phyloP scores from a whole-genome alignment of 2,329 filamentous ascomycete genomes.

The Clonostachys rosea region DNA sequence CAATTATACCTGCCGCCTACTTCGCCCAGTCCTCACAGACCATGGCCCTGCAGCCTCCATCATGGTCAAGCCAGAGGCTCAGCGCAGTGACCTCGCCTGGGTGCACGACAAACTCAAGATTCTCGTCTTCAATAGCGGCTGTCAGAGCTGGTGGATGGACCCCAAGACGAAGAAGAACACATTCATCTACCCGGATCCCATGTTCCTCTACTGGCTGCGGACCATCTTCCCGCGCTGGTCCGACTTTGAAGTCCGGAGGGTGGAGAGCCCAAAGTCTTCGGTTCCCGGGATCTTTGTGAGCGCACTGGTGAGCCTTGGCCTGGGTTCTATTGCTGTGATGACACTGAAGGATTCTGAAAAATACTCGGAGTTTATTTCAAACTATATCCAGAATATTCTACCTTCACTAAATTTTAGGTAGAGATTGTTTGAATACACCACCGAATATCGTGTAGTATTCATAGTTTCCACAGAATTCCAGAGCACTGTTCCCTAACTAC shows the following conservation, averaged over 20 bases:
- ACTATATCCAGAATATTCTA: no score
- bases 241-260: constrained; percentile 19
- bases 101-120: constrained; percentile 32
- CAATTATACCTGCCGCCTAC: constrained; percentile 27
- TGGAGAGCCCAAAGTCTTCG: no score
- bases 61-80: constrained; percentile 19
- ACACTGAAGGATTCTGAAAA: no score
- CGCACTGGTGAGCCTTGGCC: no score
- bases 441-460: no score
- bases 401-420: no score
- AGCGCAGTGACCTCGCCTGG: constrained; percentile 15
- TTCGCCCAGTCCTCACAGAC: constrained; percentile 30
- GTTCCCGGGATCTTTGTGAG: no score
- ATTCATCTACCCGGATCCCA: constrained; percentile 47
- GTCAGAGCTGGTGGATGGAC: constrained; percentile 47
- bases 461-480: no score
- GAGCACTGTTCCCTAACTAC: no score
- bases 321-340: no score
- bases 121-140: constrained; percentile 43
- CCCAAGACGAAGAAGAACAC: constrained; percentile 38
- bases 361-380: no score
- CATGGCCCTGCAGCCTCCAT: constrained; percentile 7
- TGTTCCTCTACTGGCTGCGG: constrained; percentile 40
- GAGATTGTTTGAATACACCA: no score
- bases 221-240: constrained; percentile 34